These are phyloP conservation scores for Earliella scabrosa DNA, from an alignment of 1,284 basidiomycete genomes.

Conservation along the genomic window DNA sequence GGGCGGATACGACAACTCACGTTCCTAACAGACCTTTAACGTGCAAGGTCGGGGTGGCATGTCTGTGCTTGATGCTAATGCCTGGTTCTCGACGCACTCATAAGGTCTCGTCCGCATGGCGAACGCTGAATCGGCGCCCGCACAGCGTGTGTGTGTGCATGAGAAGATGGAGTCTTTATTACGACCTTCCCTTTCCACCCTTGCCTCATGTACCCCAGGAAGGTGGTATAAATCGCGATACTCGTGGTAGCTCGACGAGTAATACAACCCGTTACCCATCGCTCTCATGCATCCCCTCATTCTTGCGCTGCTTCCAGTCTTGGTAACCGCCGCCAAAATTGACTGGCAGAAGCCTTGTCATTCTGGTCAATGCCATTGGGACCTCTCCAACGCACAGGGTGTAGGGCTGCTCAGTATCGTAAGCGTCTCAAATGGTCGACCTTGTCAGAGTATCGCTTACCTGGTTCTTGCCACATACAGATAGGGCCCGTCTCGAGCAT, in stretches of 20 bases:
- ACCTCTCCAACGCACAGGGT: conserved; percentile 1
- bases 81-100: too few relatives aligned
- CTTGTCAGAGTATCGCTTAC: conserved; percentile 41
- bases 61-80: too few relatives aligned
- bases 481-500: conserved; percentile 43
- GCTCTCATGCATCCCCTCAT: neutral
- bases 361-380: conserved; percentile 17
- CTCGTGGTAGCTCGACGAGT: too few relatives aligned
- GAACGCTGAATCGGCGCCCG: neutral
- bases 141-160: neutral
- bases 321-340: conserved; percentile 2
- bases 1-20: too few relatives aligned
- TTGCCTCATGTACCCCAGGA: too few relatives aligned
- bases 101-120: too few relatives aligned
- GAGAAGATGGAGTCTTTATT: neutral
- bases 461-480: neutral
- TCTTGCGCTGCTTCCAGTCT: neutral
- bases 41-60: neutral
- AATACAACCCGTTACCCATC: neutral
- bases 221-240: too few relatives aligned
- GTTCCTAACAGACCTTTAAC: too few relatives aligned
- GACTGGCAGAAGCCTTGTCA: conserved; percentile 13
- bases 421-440: neutral
- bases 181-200: too few relatives aligned
- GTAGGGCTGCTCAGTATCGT: conserved; percentile 10